Evolutionary conservation across 1,284 basidiomycete species (phyloP).

Genomic region (Phellinidium pouzarii): DNA sequence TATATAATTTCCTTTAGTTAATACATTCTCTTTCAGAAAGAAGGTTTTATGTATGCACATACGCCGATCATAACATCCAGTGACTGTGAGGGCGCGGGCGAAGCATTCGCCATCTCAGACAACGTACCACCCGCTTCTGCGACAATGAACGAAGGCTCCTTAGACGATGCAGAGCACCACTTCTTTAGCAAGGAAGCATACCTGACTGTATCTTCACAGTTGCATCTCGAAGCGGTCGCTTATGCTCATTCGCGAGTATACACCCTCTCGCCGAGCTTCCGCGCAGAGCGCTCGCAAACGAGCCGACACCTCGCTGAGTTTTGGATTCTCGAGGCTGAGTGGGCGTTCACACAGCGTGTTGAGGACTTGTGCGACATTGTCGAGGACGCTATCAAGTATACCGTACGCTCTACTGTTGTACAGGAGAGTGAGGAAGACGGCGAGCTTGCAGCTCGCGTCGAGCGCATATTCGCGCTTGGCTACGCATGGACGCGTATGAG

Average conservation of each 20-base stretch:
- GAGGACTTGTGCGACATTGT: conserved; percentile 63
- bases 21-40: conserved; percentile 35
- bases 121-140: conserved; percentile 19
- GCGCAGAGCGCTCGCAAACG: conserved; percentile 86
- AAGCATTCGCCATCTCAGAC: conserved; percentile 70
- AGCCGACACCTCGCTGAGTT: conserved; percentile 95
- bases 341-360: conserved; percentile 52
- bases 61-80: conserved; percentile 86
- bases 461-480: conserved; percentile 30
- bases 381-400: conserved; percentile 56
- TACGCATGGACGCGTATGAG: conserved; percentile 66
- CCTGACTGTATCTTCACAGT: conserved; percentile 90
- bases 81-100: conserved; percentile 97
- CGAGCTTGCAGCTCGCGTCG: conserved; percentile 23
- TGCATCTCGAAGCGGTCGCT: conserved; percentile 89
- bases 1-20: not conserved
- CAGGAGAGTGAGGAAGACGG: conserved; percentile 32
- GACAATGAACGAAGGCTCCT: conserved; percentile 18
- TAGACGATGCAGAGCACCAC: conserved; percentile 28
- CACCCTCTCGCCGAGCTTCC: conserved; percentile 87
- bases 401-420: conserved; percentile 32
- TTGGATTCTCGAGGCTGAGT: conserved; percentile 97
- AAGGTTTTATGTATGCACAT: conserved; percentile 77
- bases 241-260: conserved; percentile 79
- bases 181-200: conserved; percentile 76